A percentile compares a stretch with the other conserved stretches of the same genome.
phyloP scores from a whole-genome alignment of 768 basidiomycete species.

The Lentinula raphanica region DNA sequence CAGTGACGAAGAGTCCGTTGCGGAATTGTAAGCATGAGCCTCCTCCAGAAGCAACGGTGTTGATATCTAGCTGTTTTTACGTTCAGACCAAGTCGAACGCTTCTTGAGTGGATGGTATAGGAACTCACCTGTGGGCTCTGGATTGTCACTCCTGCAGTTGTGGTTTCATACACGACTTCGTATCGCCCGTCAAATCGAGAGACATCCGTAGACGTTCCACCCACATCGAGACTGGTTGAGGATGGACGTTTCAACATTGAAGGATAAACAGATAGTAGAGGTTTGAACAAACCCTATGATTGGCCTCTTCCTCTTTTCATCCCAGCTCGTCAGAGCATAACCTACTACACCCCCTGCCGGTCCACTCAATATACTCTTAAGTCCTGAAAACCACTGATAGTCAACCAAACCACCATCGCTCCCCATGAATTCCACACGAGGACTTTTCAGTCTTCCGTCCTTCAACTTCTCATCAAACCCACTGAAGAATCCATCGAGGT shows the following conservation, averaged over 20 bases:
- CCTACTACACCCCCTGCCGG: conserved; percentile 97
- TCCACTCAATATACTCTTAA: conserved; percentile 90
- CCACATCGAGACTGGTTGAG: conserved; percentile 81
- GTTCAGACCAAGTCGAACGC: background rate
- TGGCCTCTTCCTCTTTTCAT: conserved; percentile 59
- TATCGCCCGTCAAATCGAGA: conserved; percentile 89
- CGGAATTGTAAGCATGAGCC: conserved; percentile 85
- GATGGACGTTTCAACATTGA: background rate
- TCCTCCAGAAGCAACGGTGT: conserved; percentile 93
- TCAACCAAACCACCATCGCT: conserved; percentile 87
- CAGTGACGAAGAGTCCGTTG: conserved; percentile 86
- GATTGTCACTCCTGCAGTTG: conserved; percentile 89
- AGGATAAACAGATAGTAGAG: background rate
- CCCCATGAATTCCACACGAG: conserved; percentile 92
- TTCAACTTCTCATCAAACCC: conserved; percentile 78
- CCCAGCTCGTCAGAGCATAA: conserved; percentile 90
- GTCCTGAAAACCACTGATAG: conserved; percentile 78
- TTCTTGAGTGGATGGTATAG: conserved; percentile 59
- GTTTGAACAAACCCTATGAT: conserved; percentile 69
- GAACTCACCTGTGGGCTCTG: conserved; percentile 92
- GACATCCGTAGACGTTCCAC: conserved; percentile 93
- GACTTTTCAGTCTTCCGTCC: conserved; percentile 52
- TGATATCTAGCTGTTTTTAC: conserved; percentile 75
- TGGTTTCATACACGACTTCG: conserved; percentile 92
- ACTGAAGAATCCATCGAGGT: conserved; percentile 86